Base-by-base conservation (phyloP, 805 yeast genomes). In the Saccharomycopsis sp. region DNA sequence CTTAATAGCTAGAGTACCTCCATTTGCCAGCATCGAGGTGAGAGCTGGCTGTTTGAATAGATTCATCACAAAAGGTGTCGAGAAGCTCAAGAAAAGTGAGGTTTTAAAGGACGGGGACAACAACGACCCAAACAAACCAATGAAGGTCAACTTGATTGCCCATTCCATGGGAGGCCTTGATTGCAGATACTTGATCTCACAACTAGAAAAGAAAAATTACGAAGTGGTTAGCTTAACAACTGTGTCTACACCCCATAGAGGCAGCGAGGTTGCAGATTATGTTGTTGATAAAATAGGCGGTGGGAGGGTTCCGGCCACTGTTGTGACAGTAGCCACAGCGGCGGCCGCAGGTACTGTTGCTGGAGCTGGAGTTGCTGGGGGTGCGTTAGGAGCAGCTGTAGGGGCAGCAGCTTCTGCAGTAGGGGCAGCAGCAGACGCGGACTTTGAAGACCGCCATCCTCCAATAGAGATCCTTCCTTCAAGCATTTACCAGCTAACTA, bases 131-230 rank as follows among this genome's bases (percentile, higher is more conserved):
- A 63, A 65, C 15, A 68, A 70, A 24, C 73, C 72, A 12, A 62
- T 82, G 20, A 83, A 82, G 59, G 76, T 91, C 15, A 91, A 91
- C 66, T 68, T 91, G 50, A 76, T 91, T 24, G 94, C 94, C 3
- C 97, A 91, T 67, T 89, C 97, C 0, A 90, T 91, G 97, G 97
- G 97, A 3, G 97, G 97, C 0, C 72, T 91, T 34, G 97, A 91
- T 66, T 81, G 91, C 37, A 73, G 97, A 54, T 89, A 83, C 67
- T 70, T 91, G 62, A 87, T 90, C 1, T 77, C 88, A 0, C 73
- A 79, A 53, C 67, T 87, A 2, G 70, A 74, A 52, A 63, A 76
- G 24, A 67, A 72, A 40, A 71, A 76, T 50, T 85, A 81, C 64
- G 73, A 81, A 63, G 86, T 91, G 7, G 81, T 77, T 1, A 86